Evolutionary conservation across 2,329 filamentous ascomycete genomes (phyloP).

Genomic region (Aspergillus transmontanensis): DNA sequence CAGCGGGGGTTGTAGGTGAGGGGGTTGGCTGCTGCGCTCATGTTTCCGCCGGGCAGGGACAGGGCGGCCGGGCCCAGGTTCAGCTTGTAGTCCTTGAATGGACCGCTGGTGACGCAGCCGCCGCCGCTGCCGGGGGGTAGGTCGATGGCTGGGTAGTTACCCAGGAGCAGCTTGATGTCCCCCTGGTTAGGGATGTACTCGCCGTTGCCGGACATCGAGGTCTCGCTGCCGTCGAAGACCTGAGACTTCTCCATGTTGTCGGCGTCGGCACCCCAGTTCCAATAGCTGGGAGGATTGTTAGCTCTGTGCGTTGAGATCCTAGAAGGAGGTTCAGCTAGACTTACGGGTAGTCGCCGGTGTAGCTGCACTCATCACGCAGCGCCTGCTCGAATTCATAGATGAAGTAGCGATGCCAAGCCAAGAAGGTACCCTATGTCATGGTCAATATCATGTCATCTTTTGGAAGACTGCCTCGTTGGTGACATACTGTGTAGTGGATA

Average conservation of each 20-base stretch:
- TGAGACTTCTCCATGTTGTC: constrained; percentile 43
- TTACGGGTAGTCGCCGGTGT: constrained; percentile 37
- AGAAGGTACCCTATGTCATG: constrained; percentile 26
- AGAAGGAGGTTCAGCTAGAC: neutral
- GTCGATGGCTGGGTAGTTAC: constrained; percentile 39
- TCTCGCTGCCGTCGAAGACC: constrained; percentile 54
- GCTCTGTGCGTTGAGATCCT: neutral
- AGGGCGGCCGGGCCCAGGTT: constrained; percentile 14
- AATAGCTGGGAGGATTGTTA: constrained; percentile 37
- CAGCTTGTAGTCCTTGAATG: constrained; percentile 18
- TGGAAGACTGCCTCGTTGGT: neutral
- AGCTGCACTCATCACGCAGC: constrained; percentile 41
- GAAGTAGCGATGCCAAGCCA: constrained; percentile 41
- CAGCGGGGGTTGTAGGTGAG: constrained; percentile 35
- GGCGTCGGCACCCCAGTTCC: constrained; percentile 50
- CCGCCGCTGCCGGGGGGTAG: constrained; percentile 39
- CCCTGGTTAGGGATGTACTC: constrained; percentile 31
- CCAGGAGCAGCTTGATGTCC: constrained; percentile 22
- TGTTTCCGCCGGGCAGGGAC: constrained; percentile 11
- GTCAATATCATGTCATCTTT: neutral
- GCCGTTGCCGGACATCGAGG: constrained; percentile 51
- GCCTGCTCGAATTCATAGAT: constrained; percentile 34
- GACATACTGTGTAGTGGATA: constrained; percentile 45
- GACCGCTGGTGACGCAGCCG: constrained; percentile 19
- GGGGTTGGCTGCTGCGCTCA: constrained; percentile 10